phyloP scores from a whole-genome alignment of 352 stramenopile genomes.

The Phytophthora sojae region DNA sequence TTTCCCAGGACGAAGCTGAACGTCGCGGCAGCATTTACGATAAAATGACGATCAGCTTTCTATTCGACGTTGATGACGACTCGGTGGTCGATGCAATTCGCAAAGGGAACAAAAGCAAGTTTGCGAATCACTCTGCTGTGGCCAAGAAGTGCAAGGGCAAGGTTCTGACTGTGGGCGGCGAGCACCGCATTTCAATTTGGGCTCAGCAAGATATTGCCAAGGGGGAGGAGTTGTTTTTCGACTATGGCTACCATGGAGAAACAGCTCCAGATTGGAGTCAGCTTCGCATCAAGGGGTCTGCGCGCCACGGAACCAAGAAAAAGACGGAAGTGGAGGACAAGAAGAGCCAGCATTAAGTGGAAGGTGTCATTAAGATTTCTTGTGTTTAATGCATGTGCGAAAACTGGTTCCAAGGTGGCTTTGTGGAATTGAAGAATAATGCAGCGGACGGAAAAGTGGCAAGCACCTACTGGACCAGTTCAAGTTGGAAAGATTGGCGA shows the following conservation, averaged over 20 bases:
- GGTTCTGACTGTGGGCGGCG: slow-evolving; percentile 83
- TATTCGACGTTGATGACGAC: slow-evolving; percentile 94
- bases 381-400: neutral
- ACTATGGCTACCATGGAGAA: slow-evolving; percentile 74
- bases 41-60: slow-evolving; percentile 85
- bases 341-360: slow-evolving; percentile 32
- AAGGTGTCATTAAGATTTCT: slow-evolving; percentile 3
- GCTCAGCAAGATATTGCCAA: slow-evolving; percentile 88
- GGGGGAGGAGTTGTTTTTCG: slow-evolving; percentile 78
- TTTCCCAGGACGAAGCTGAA: slow-evolving; percentile 79
- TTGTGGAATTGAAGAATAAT: neutral
- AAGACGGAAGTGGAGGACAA: slow-evolving; percentile 31
- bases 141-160: slow-evolving; percentile 85
- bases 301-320: slow-evolving; percentile 29
- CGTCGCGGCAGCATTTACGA: slow-evolving; percentile 87
- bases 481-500: neutral
- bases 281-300: slow-evolving; percentile 51
- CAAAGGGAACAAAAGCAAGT: slow-evolving; percentile 95
- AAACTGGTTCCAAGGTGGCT: neutral
- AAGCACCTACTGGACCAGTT: neutral
- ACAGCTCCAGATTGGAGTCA: slow-evolving; percentile 74
- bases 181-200: slow-evolving; percentile 94
- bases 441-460: neutral
- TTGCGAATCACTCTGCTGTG: slow-evolving; percentile 79
- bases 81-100: slow-evolving; percentile 90